Base-by-base conservation (phyloP, 768 basidiomycete species). In the Boletus rubescentipes region DNA sequence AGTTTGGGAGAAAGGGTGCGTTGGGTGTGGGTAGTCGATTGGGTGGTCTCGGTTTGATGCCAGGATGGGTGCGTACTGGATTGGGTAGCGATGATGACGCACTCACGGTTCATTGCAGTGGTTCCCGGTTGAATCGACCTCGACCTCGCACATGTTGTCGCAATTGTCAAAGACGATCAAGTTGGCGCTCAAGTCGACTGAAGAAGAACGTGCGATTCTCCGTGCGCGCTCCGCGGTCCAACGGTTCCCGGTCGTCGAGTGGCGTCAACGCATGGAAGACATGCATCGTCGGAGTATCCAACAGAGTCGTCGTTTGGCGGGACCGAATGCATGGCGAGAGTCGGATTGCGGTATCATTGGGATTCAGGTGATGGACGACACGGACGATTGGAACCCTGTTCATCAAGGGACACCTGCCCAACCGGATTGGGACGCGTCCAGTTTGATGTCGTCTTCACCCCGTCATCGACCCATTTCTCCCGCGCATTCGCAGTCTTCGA, bases 171-270 rank as follows among this genome's bases (percentile, higher is more conserved):
- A 96, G 74, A 96, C 94, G 9, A 87, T 97, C 77, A 96, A 96
- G 70, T 79, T 95, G 75, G 94, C 94, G 6, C 74, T 97, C 58
- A 95, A 89, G 72, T 95, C 94, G 10, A 85, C 87, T 0, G 83
- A 91, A 62, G 88, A 95, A 69, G 94, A 96, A 62, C 87, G 94
- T 50, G 92, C 93, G 9, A 86, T 96, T 63, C 81, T 97, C 23
- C 91, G 93, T 66, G 94, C 94, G 40, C 84, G 94, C 39, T 96
- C 94, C 15, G 94, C 93, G 16, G 82, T 97, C 4, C 94, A 96
- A 66, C 91, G 94, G 64, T 97, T 97, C 89, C 94, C 94, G 5
- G 94, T 97, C 52, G 90, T 97, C 26, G 93, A 97, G 74, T 97
- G 94, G 94, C 89, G 94, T 65, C 93, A 96, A 68, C 84, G 91